Evolutionary conservation across 129 eudicot genomes (phyloP).

Genomic region (Cynara cardunculus): DNA sequence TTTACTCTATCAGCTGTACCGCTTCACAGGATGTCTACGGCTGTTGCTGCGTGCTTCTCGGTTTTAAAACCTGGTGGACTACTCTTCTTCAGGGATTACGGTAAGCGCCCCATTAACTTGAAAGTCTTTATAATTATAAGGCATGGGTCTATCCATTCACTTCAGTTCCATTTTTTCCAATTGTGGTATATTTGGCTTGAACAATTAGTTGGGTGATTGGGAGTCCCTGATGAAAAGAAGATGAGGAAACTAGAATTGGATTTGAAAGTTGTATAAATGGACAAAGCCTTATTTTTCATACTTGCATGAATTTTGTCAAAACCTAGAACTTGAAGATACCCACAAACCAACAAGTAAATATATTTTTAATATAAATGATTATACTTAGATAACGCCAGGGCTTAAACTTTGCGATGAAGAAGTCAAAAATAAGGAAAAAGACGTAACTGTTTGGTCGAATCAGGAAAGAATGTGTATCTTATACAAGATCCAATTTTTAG

Average conservation of each 20-base stretch:
- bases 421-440: not conserved
- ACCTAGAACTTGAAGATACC: too few relatives aligned
- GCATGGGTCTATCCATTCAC: not conserved
- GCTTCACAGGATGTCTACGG: conserved; percentile 59
- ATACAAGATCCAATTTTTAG: not conserved
- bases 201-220: not conserved
- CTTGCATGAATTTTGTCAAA: too few relatives aligned
- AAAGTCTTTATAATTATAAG: not conserved
- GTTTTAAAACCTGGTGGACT: conserved; percentile 87
- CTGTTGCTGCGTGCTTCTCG: conserved; percentile 71
- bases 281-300: too few relatives aligned
- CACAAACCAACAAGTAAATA: too few relatives aligned
- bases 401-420: too few relatives aligned
- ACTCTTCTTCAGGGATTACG: conserved; percentile 89
- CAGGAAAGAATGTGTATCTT: not conserved
- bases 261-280: too few relatives aligned
- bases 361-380: too few relatives aligned
- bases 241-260: too few relatives aligned
- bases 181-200: too few relatives aligned
- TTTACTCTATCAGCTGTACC: conserved; percentile 94
- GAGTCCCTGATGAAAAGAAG: too few relatives aligned
- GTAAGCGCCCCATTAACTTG: conserved; percentile 33
- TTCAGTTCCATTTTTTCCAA: not conserved
- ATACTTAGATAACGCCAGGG: too few relatives aligned
- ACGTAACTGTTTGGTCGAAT: not conserved